Evolutionary conservation across 2,329 filamentous ascomycete species (phyloP), one percentile per base, ranked within the genome.

Genomic region (Claviceps maximensis): DNA sequence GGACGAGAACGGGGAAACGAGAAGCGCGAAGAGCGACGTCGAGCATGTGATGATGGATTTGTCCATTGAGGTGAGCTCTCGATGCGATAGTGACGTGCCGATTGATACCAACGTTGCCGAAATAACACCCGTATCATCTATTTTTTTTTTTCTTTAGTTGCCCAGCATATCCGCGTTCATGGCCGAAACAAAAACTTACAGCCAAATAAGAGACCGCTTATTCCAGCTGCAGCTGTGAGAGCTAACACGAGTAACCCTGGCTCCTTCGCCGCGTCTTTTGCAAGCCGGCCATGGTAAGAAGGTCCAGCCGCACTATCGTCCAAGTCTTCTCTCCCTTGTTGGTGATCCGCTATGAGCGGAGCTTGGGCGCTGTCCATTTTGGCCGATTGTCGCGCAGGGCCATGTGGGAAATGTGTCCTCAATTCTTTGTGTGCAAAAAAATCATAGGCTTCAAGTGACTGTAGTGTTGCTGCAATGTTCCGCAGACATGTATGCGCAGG

Each of bases 1-100:
- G 3, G 82, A 84, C 2, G 82, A 79, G 42, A 82, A 72, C 1
- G 84, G 82, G 2, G 82, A 85, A 42, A 80, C 69, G 53, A 81
- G 61, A 4, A 85, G 77, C 4, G 84, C 84, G 56, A 83, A 77
- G 48, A 87, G 75, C 4, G 82, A 79, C 5, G 84, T 86, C 23
- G 76, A 78, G n/a, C 81, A 83, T 3, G 84, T 87, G 60, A 86
- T 83, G 58, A 87, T 71, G 7, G 83, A 86, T 65, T 83, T 87
- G 66, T 86, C 82, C 60, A 83, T 67, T 0, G 80, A 78, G 1
- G 75, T 81, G 27, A 86, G 72, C 9, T 72, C 65, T 47, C 75
- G 76, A 53, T 69, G 64, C 29, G 78, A 81, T 33, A 86, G 77
- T 9, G 80, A 78, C 2, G 69, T 72, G 50, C 76, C 77, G 57